Evolutionary conservation across 441 rosid genomes (phyloP), one percentile per base, ranked within the genome.

Genomic region (Metrosideros polymorpha): DNA sequence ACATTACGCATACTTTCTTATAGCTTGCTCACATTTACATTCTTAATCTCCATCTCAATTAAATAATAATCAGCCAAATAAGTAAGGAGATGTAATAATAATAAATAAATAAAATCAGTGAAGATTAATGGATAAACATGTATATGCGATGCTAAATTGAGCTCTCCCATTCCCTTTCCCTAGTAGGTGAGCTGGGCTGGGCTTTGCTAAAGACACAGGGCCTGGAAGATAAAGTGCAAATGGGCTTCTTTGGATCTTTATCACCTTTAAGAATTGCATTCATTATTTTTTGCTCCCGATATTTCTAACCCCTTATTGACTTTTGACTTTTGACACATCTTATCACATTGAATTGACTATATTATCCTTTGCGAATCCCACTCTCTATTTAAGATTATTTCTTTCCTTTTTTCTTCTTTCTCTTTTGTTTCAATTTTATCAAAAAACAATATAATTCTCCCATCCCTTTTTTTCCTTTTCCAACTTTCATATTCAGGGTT

Each of bases 1-100:
- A 66, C 19, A 25, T 0, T 0, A 39, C 27, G 10, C 2, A 4
- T 12, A 2, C 45, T 35, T 66, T 12, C 24, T 9, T 35, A 32
- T 32, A 63, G 35, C 76, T 18, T 32, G 43, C 43, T 63, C 4
- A 39, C 22, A 19, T 2, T 63, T 10, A 18, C 76, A 63, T 32
- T 63, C 56, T 12, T 54, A 9, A 54, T 54, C 12, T 17, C 7
- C 6, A 18, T 17, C 7, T 51, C 54, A 6, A 51, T 51, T 51
- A 51, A 51, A 51, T 22, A 18, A 51, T 30, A 63, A 32, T 63
- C 76, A 32, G 35, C 43, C 76, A 30, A 61, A 9, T 35, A 17
- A 63, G 25, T 7, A 42, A 61, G 4, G 54, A 63, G 12, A 9
- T 30, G 25, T 30, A 49, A 49, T 49, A n/a, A n/a, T n/a, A n/a